Evolutionary conservation across 768 basidiomycete genomes (phyloP).

Genomic region (Cubamyces sp.): DNA sequence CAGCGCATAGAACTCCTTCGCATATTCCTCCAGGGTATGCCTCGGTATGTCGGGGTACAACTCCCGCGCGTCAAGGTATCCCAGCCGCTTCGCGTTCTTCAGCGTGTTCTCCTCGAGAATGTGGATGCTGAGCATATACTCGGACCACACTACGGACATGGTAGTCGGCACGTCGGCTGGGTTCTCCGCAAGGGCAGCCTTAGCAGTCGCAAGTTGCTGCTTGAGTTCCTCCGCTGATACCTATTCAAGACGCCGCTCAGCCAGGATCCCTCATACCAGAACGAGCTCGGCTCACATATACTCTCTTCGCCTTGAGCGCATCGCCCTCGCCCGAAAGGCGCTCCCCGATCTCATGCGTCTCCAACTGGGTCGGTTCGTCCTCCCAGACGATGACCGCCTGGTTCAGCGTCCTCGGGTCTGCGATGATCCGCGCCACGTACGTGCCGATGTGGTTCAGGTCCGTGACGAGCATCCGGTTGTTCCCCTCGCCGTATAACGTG

Average conservation of each 20-base stretch:
- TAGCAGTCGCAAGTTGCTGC: background rate
- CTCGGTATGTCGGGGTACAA: constrained; percentile 35
- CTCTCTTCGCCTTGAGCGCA: constrained; percentile 12
- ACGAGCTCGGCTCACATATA: constrained; percentile 7
- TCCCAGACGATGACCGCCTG: constrained; percentile 34
- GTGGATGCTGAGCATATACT: constrained; percentile 26
- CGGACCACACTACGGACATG: background rate
- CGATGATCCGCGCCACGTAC: constrained; percentile 37
- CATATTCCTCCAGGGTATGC: constrained; percentile 30
- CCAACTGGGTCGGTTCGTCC: constrained; percentile 33
- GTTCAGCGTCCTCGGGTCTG: constrained; percentile 39
- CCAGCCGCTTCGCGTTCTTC: constrained; percentile 30
- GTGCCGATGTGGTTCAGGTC: constrained; percentile 32
- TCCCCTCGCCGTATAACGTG: constrained; percentile 27
- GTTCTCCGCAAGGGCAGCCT: background rate
- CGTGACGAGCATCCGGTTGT: constrained; percentile 29
- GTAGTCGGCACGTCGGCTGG: background rate
- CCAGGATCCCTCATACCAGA: background rate
- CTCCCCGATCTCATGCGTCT: constrained; percentile 31
- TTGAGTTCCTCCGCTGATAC: constrained; percentile 13
- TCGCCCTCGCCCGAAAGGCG: constrained; percentile 32
- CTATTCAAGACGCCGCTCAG: background rate
- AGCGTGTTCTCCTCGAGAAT: constrained; percentile 37
- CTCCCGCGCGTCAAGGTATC: constrained; percentile 36
- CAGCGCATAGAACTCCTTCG: constrained; percentile 29